Percentiles rank a stretch among this genome's conserved stretches.
phyloP scores from a whole-genome alignment of 1,284 basidiomycete species.

The Gymnopus androsaceus region DNA sequence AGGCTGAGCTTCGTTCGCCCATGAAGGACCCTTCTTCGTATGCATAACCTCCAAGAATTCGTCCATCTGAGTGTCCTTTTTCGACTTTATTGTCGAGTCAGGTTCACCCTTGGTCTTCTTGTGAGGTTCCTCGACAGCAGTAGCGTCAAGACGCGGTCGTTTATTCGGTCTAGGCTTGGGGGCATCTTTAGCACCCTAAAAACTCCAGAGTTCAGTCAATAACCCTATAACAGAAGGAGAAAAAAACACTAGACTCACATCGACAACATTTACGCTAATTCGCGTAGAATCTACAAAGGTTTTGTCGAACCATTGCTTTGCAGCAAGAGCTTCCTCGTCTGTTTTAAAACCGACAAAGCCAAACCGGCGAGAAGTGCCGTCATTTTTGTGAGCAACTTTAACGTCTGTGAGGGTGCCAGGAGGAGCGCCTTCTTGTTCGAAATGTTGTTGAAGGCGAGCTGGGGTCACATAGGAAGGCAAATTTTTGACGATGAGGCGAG shows the following conservation, averaged over 20 bases:
- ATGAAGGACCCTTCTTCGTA: slow-evolving; percentile 58
- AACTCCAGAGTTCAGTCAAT: slow-evolving; percentile 16
- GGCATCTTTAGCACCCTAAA: slow-evolving; percentile 65
- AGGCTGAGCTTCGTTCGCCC: slow-evolving; percentile 56
- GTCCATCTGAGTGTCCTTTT: slow-evolving; percentile 47
- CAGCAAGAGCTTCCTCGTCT: slow-evolving; percentile 73
- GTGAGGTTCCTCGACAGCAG: slow-evolving; percentile 31
- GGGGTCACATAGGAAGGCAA: slow-evolving; percentile 78
- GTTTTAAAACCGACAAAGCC: slow-evolving; percentile 93
- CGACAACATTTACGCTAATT: slow-evolving; percentile 78
- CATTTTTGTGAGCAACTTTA: slow-evolving; percentile 76
- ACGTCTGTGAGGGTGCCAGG: slow-evolving; percentile 82
- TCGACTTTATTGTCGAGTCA: slow-evolving; percentile 28
- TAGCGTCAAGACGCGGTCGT: slow-evolving; percentile 54
- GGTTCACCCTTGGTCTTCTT: slow-evolving; percentile 19
- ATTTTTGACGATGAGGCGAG: slow-evolving; percentile 90
- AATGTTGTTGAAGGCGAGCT: slow-evolving; percentile 69
- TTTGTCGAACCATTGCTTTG: slow-evolving; percentile 84
- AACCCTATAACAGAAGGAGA: slow-evolving; percentile 4
- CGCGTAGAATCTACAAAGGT: slow-evolving; percentile 79
- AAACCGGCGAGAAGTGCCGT: slow-evolving; percentile 85
- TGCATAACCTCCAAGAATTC: slow-evolving; percentile 70
- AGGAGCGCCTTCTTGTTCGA: slow-evolving; percentile 65
- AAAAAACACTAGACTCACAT: slow-evolving; percentile 52
- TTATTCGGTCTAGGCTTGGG: slow-evolving; percentile 69